A percentile compares a stretch with the other conserved stretches of the same genome.
Conservation (phyloP, 371 early-diverging fungal species). For the Saksenaea oblongispora region DNA sequence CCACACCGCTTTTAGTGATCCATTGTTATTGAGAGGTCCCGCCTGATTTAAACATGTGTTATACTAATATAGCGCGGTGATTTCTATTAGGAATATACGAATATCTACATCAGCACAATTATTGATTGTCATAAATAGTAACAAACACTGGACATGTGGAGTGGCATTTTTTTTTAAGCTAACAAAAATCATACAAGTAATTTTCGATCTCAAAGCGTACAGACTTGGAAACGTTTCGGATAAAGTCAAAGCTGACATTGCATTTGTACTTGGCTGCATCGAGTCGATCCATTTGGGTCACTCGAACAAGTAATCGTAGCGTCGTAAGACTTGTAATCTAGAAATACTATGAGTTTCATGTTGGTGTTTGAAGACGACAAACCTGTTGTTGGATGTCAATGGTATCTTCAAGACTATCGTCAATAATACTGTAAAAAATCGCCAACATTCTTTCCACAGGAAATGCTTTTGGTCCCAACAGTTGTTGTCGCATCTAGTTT, state of each 20-base stretch:
- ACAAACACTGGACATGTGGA: no score
- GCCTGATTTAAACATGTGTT: no score
- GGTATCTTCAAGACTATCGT: constrained; percentile 66
- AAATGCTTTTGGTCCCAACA: constrained; percentile 88
- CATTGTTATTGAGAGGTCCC: no score
- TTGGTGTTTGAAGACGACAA: background rate
- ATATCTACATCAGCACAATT: no score
- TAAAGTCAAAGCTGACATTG: constrained; percentile 80
- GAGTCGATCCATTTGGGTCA: constrained; percentile 70
- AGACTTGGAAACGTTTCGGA: constrained; percentile 63
- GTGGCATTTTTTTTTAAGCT: background rate
- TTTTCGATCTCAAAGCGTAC: constrained; percentile 82
- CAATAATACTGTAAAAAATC: constrained; percentile 89
- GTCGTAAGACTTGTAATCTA: constrained; percentile 81
- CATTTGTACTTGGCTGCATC: constrained; percentile 84
- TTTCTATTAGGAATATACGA: no score
- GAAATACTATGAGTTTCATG: background rate
- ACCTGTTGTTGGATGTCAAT: constrained; percentile 83
- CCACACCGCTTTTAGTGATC: no score
- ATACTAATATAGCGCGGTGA: no score
- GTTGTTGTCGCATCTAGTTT: constrained; percentile 85
- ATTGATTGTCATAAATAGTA: no score
- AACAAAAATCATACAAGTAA: constrained; percentile 78
- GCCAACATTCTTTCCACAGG: constrained; percentile 93
- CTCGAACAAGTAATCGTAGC: constrained; percentile 68